Evolutionary conservation across 1,284 basidiomycete genomes (phyloP).

Genomic region (Puccinia sorghi): DNA sequence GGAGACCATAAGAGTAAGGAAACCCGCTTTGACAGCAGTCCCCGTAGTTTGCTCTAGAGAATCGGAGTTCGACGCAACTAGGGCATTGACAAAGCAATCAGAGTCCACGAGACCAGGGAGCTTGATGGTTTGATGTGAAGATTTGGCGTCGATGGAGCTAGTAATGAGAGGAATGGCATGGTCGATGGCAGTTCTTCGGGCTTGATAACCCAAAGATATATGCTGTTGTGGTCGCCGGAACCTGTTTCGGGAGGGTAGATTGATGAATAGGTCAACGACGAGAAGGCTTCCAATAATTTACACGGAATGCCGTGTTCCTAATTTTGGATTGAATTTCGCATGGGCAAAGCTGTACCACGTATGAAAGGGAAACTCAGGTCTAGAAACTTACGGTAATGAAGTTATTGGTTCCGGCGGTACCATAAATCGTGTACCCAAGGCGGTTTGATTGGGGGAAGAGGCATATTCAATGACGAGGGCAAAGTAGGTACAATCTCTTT

Average conservation of each 20-base stretch:
- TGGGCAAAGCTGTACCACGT: too few relatives aligned
- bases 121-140: constrained; percentile 81
- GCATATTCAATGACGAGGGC: constrained; percentile 73
- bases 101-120: constrained; percentile 93
- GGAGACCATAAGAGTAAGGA: constrained; percentile 77
- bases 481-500: constrained; percentile 76
- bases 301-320: too few relatives aligned
- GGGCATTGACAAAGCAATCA: constrained; percentile 70
- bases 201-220: constrained; percentile 93
- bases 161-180: constrained; percentile 96
- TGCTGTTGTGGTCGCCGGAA: constrained; percentile 96
- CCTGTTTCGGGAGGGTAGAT: constrained; percentile 95
- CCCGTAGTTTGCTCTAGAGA: constrained; percentile 68
- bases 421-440: constrained; percentile 94
- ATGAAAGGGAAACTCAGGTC: too few relatives aligned
- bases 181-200: constrained; percentile 98
- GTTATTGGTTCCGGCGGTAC: constrained; percentile 84
- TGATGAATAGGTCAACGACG: constrained; percentile 98
- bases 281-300: constrained; percentile 67
- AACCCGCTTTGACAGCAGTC: constrained; percentile 76
- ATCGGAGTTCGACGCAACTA: constrained; percentile 67
- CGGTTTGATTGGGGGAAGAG: constrained; percentile 94
- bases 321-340: too few relatives aligned
- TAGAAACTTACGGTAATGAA: too few relatives aligned
- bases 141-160: constrained; percentile 84